Evolutionary conservation across 2,329 filamentous ascomycete species (phyloP), one percentile per base, ranked within the genome.

Genomic region (Sarocladium oryzae): DNA sequence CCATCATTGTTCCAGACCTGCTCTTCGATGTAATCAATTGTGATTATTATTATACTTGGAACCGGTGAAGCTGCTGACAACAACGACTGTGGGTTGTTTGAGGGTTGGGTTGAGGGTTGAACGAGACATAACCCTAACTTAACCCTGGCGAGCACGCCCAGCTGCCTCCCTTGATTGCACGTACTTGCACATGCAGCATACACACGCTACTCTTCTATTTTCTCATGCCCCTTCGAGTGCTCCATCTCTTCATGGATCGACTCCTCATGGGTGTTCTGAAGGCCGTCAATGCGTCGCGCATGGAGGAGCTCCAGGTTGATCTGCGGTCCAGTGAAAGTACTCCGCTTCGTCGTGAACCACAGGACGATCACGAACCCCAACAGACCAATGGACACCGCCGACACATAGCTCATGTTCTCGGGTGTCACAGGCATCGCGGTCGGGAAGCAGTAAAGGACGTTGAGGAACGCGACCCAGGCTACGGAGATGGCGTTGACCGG

Each of bases 401-500:
- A 59, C 2, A 60, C 58, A 15, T 58, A 61, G 23, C 54, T 60
- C 59, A 61, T 61, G 9, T 59, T 60, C 20, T 56, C 36, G 2
- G 54, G 30, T 0, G 59, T 59, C 10, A 57, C 54, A 0, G 59
- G 59, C 51, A 56, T 52, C 0, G 51, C 21, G 0, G 55, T 58
- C 0, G 59, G 59, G 7, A 61, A 56, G 2, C 59, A 61, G 11
- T 56, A 58, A 15, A 59, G 13, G 0, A 59, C 51, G 4, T 58
- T 54, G 2, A 61, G 54, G 15, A 56, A 58, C 2, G 58, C 24
- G 3, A 48, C 43, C 43, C 58, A 60, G 1, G 51, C 33, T 1
- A 60, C 56, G 0, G 58, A 56, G 3, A 57, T 51, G 0, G 51
- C 54, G 37, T 64, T 64, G 23, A 64, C 40, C 4, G 52, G 21